phyloP scores from a whole-genome alignment of 768 basidiomycete genomes.

The Tephrocybe sp. region DNA sequence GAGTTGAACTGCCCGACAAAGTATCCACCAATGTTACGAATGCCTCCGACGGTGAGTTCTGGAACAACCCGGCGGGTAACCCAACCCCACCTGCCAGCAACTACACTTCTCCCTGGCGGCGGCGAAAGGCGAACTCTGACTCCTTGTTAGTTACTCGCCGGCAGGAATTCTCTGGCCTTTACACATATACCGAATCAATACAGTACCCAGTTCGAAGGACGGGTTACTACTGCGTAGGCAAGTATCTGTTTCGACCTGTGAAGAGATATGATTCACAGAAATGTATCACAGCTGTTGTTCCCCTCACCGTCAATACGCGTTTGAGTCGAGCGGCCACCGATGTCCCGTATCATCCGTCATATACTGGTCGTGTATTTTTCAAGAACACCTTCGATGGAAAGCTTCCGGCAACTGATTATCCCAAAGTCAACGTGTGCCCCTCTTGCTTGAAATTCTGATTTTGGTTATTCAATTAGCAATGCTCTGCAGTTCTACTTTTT shows the following conservation, averaged over 20 bases:
- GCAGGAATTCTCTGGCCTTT: slow-evolving; percentile 40
- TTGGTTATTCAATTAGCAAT: neutral
- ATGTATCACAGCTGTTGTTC: slow-evolving; percentile 65
- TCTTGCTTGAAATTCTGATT: neutral
- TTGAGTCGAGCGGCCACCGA: slow-evolving; percentile 42
- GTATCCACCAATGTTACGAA: slow-evolving; percentile 22
- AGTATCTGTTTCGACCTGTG: slow-evolving; percentile 26
- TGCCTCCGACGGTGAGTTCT: slow-evolving; percentile 36
- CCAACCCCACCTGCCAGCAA: slow-evolving; percentile 50
- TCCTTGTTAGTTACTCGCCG: slow-evolving; percentile 18
- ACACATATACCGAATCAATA: slow-evolving; percentile 68
- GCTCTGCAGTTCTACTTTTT: slow-evolving; percentile 74
- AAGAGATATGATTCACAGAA: slow-evolving; percentile 3
- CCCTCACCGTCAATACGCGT: slow-evolving; percentile 71
- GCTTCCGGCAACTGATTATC: slow-evolving; percentile 91
- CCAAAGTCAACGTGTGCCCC: slow-evolving; percentile 84
- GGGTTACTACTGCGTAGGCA: slow-evolving; percentile 95
- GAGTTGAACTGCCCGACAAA: slow-evolving; percentile 57
- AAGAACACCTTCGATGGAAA: slow-evolving; percentile 85
- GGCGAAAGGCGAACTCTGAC: slow-evolving; percentile 4
- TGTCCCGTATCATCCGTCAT: slow-evolving; percentile 69
- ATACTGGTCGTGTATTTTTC: slow-evolving; percentile 79
- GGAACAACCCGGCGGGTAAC: slow-evolving; percentile 61
- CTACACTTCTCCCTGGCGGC: slow-evolving; percentile 49
- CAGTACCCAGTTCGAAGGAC: slow-evolving; percentile 82